phyloP scores from a whole-genome alignment of 148 eudicot genomes.

The Chenopodium quinoa region DNA sequence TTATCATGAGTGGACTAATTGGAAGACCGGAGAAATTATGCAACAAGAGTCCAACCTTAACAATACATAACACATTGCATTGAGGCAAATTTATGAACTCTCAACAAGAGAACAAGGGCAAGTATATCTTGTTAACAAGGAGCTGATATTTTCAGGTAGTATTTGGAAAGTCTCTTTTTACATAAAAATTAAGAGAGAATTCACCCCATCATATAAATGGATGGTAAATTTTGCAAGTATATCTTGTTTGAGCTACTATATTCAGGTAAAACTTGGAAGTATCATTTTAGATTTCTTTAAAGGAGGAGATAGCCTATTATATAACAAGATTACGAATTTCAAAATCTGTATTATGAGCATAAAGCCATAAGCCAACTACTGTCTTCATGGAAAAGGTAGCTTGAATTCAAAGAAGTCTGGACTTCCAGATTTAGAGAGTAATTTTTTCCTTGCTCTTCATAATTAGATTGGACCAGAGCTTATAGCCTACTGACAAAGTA shows the following conservation, averaged over 20 bases:
- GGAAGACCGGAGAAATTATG: not conserved
- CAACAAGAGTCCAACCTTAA: not conserved
- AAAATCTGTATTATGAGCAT: not conserved
- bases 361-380: not conserved
- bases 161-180: not conserved
- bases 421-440: not conserved
- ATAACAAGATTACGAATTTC: not conserved
- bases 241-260: no score
- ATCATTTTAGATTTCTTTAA: no score
- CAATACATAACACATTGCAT: not conserved
- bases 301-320: no score
- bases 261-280: no score
- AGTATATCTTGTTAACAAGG: conserved; percentile 1
- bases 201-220: not conserved
- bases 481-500: not conserved
- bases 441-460: not conserved
- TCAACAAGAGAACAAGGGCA: not conserved
- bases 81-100: not conserved
- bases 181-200: not conserved
- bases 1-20: not conserved
- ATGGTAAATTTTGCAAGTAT: no score
- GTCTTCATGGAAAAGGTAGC: not conserved
- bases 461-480: not conserved
- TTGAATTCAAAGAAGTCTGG: not conserved
- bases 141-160: not conserved